These are phyloP conservation scores for Candida sojae DNA, from an alignment of 1,139 yeast species.

Conservation along the genomic window DNA sequence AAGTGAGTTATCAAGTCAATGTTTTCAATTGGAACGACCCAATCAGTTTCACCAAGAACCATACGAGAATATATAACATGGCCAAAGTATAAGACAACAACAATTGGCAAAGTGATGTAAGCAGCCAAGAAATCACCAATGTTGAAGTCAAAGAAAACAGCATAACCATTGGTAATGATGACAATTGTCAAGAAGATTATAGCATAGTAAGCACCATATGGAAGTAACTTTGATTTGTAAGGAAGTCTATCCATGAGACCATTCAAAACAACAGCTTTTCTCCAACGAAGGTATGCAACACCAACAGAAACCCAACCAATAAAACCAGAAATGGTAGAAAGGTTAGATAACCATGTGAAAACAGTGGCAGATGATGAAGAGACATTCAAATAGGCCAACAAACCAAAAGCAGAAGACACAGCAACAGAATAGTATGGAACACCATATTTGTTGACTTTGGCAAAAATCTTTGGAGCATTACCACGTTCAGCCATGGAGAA, in stretches of 20 bases:
- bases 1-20: constrained; percentile 49
- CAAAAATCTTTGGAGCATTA: constrained; percentile 58
- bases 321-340: constrained; percentile 70
- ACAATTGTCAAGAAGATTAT: constrained; percentile 46
- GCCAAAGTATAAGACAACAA: constrained; percentile 47
- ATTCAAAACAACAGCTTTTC: constrained; percentile 49
- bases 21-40: constrained; percentile 22
- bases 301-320: constrained; percentile 63
- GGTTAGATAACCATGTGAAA: constrained; percentile 70
- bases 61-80: constrained; percentile 31
- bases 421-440: constrained; percentile 58
- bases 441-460: constrained; percentile 64
- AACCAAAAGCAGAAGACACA: constrained; percentile 31
- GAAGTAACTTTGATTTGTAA: constrained; percentile 50
- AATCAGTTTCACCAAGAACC: constrained; percentile 19
- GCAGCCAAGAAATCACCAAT: constrained; percentile 60
- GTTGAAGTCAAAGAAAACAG: constrained; percentile 54
- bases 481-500: constrained; percentile 65
- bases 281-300: constrained; percentile 52
- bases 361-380: constrained; percentile 54
- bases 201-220: constrained; percentile 52
- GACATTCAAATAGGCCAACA: constrained; percentile 63
- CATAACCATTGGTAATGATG: constrained; percentile 60
- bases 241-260: constrained; percentile 47
- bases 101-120: constrained; percentile 60